Evolutionary conservation across 495 filamentous ascomycete genomes (phyloP).

Genomic region (Podospora sp.): DNA sequence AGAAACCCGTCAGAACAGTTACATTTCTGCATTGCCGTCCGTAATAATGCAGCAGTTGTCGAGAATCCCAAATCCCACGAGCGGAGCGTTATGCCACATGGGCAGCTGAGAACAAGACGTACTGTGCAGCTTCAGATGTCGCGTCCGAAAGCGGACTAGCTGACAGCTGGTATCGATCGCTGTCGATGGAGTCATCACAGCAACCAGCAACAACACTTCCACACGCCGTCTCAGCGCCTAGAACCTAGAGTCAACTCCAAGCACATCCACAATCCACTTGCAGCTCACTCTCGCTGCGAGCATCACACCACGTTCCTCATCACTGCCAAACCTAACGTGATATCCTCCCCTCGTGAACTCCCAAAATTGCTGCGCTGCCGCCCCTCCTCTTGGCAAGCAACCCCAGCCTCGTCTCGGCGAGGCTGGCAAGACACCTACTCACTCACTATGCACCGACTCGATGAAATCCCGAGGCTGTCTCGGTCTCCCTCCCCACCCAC

Average conservation of each 20-base stretch:
- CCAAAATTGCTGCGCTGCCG: background rate
- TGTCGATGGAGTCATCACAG: background rate
- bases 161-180: background rate
- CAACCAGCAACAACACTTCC: background rate
- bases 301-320: no score
- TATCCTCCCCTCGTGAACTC: background rate
- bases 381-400: background rate
- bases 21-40: background rate
- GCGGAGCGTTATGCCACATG: background rate
- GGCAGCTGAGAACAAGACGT: background rate
- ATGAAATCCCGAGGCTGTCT: background rate
- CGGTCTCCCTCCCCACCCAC: conserved; percentile 1
- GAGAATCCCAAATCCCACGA: background rate
- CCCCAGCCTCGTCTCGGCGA: conserved; percentile 6
- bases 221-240: background rate
- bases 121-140: background rate
- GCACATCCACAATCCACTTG: background rate
- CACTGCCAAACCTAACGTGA: background rate
- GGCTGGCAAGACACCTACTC: background rate
- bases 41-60: background rate
- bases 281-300: background rate
- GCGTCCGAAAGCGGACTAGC: background rate
- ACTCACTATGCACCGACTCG: no score
- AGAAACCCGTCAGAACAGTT: background rate
- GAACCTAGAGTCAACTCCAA: no score